Evolutionary conservation across 305 asterid genomes (phyloP).

Genomic region (Solanum hybrid): DNA sequence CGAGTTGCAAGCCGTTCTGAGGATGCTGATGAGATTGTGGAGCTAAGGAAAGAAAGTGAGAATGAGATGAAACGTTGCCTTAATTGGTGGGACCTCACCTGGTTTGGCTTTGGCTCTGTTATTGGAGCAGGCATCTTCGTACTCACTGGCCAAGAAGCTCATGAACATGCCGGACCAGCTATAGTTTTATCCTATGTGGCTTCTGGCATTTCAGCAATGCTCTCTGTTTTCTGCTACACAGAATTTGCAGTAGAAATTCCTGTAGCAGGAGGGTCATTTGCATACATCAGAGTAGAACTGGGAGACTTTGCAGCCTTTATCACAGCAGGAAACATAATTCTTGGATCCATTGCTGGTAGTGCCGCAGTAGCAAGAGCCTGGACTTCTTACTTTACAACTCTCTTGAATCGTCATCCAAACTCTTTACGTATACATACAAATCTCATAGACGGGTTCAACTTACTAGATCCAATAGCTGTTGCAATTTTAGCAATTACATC

Average conservation of each 20-base stretch:
- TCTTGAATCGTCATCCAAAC: slow-evolving; percentile 20
- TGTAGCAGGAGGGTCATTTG: slow-evolving; percentile 54
- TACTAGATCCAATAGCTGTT: slow-evolving; percentile 46
- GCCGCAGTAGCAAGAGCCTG: slow-evolving; percentile 61
- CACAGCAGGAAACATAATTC: slow-evolving; percentile 69
- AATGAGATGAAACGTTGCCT: slow-evolving; percentile 18
- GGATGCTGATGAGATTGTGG: slow-evolving; percentile 23
- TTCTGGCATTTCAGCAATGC: slow-evolving; percentile 23
- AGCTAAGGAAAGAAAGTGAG: slow-evolving; percentile 21
- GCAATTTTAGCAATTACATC: slow-evolving; percentile 18
- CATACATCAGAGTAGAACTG: slow-evolving; percentile 55
- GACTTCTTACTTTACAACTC: slow-evolving; percentile 57
- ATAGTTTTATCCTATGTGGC: slow-evolving; percentile 17
- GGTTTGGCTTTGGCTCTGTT: slow-evolving; percentile 31
- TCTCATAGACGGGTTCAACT: slow-evolving; percentile 27
- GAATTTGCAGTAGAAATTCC: slow-evolving; percentile 31
- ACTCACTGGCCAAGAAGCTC: slow-evolving; percentile 26
- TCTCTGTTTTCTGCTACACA: slow-evolving; percentile 27
- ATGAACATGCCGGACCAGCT: slow-evolving; percentile 16
- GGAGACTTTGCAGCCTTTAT: slow-evolving; percentile 59
- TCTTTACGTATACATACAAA: slow-evolving; percentile 24
- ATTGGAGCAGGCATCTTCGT: slow-evolving; percentile 32
- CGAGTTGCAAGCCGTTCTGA: slow-evolving; percentile 14
- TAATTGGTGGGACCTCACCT: slow-evolving; percentile 21
- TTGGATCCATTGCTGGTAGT: slow-evolving; percentile 39